Conservation (phyloP, 164 flowering plant genomes). For the Brasenia schreberi region DNA sequence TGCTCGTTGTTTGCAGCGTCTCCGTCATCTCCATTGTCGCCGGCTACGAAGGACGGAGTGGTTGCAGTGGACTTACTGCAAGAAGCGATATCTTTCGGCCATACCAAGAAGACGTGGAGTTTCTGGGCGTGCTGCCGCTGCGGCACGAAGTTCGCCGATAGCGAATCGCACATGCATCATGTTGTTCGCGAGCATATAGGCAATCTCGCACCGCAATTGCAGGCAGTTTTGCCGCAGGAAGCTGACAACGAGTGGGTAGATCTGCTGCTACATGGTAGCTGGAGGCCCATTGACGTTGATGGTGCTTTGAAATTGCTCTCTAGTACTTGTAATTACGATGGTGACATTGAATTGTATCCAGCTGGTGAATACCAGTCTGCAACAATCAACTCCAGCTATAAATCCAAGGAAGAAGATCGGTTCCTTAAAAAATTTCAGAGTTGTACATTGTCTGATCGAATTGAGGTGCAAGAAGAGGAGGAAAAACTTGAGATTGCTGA, state of each 20-base stretch:
- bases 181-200: conserved; percentile 77
- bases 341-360: not conserved
- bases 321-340: not conserved
- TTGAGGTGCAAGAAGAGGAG: not conserved
- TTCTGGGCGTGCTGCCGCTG: conserved; percentile 84
- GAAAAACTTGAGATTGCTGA: not conserved
- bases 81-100: conserved; percentile 58
- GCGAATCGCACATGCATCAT: conserved; percentile 59
- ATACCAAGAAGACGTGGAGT: conserved; percentile 53
- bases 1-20: conserved; percentile 17
- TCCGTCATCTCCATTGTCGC: not conserved
- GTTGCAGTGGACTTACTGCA: conserved; percentile 34
- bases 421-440: not conserved
- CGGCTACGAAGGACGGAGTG: conserved; percentile 31
- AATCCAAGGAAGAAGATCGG: not conserved
- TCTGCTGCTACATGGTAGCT: conserved; percentile 61
- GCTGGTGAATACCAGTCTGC: not conserved
- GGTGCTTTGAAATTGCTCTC: conserved; percentile 54
- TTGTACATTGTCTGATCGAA: not conserved
- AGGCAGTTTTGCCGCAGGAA: conserved; percentile 50
- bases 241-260: conserved; percentile 66
- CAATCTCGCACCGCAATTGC: conserved; percentile 49
- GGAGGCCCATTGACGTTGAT: conserved; percentile 76
- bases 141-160: conserved; percentile 46
- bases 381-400: not conserved